Evolutionary conservation across 192 early-diverging fungal genomes (phyloP).

Genomic region (Umbelopsis sp.): DNA sequence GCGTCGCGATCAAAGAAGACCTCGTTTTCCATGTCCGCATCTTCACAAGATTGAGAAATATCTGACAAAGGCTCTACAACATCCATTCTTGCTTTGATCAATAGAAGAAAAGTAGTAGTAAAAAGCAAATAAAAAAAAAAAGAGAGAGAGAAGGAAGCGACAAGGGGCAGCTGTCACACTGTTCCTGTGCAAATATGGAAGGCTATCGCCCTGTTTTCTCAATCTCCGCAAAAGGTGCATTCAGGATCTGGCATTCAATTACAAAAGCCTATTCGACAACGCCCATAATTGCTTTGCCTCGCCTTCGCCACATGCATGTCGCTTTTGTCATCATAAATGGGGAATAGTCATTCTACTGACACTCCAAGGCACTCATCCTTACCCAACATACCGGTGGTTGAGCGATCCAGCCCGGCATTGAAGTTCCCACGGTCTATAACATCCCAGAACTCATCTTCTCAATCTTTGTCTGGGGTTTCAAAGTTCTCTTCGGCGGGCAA

Average conservation of each 20-base stretch:
- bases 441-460: not conserved
- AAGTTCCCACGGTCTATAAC: not conserved
- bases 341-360: conserved; percentile 3
- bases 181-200: conserved; percentile 9
- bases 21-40: conserved; percentile 23
- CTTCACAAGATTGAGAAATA: not conserved
- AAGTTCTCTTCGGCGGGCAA: not conserved
- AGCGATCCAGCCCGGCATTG: not conserved
- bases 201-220: conserved; percentile 1
- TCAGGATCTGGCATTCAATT: conserved; percentile 14
- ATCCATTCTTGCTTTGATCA: not conserved
- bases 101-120: no score
- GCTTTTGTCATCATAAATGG: not conserved
- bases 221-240: not conserved
- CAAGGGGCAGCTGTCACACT: conserved; percentile 16
- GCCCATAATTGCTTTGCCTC: no score
- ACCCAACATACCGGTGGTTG: not conserved
- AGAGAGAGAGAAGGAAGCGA: not conserved
- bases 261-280: no score
- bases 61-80: conserved; percentile 3
- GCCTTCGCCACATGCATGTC: not conserved
- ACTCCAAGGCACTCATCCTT: conserved; percentile 10
- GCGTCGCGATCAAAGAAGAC: conserved; percentile 68
- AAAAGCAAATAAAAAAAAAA: not conserved
- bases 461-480: not conserved